Base-by-base conservation (phyloP, 495 filamentous ascomycete genomes). In the Cercophora newfieldiana region DNA sequence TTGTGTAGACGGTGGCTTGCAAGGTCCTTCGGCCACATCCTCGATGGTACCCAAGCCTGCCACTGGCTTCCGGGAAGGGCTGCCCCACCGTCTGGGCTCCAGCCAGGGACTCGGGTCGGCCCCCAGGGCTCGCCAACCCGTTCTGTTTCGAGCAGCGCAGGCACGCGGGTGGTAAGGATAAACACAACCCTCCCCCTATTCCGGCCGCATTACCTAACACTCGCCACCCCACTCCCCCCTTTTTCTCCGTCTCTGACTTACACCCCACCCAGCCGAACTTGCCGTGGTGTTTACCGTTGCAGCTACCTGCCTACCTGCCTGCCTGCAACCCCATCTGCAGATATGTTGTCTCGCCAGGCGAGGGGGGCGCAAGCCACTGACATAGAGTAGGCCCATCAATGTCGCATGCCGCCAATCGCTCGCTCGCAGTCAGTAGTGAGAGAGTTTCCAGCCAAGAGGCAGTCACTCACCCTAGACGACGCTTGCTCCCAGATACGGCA, bases 51-150 rank as follows among this genome's bases (percentile, higher is more conserved):
- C 59, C 44, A 21, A 25, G 30, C 26, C 33, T 47, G 37, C 24
- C 21, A 44, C 24, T 18, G 44, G 24, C 33, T 28, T 51, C 26
- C 59, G 29, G 44, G 30, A 50, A 62, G 59, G 28, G 48, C 24
- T 31, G 48, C 59, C 59, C 59, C 59, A 62, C 59, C 51, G 7
- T 49, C 1, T 33, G 44, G 7, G 28, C 48, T 55, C 53, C 72
- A 67, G 72, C 72, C 72, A 70, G 72, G 72, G 70, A 72, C 66
- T 70, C 69, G 72, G 72, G 69, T 70, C 66, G 59, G 61, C 26
- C 63, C 47, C 61, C 66, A 33, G 18, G 55, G 3, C 26, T 31
- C 28, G 12, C 53, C 28, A 18, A 26, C 8, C 53, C 30, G 25
- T 18, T 28, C 55, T n/a, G 55, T 30, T 28, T 49, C 44, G 59